These are phyloP conservation scores for Diaporthe nobilis DNA, from an alignment of 2,329 filamentous ascomycete species.

Conservation along the genomic window DNA sequence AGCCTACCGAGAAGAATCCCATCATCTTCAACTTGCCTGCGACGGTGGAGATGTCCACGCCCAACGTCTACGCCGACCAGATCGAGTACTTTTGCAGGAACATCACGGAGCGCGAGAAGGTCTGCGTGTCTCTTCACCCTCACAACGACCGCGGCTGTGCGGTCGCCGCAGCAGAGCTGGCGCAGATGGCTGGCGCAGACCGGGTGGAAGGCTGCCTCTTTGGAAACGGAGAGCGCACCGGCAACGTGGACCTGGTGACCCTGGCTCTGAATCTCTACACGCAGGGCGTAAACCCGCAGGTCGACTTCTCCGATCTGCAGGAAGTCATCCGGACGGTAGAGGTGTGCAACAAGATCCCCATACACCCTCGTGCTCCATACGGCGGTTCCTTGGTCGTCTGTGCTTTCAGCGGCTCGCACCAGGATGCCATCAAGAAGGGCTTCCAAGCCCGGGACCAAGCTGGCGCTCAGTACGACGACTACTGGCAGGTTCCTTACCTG, in stretches of 20 bases:
- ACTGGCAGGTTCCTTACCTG: slow-evolving; percentile 91
- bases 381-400: slow-evolving; percentile 92
- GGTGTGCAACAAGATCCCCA: slow-evolving; percentile 92
- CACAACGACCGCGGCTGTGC: slow-evolving; percentile 96
- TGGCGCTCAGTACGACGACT: slow-evolving; percentile 72
- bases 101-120: slow-evolving; percentile 87
- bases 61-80: slow-evolving; percentile 96
- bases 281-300: slow-evolving; percentile 85
- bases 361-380: slow-evolving; percentile 91
- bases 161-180: slow-evolving; percentile 90
- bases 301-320: slow-evolving; percentile 94
- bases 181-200: slow-evolving; percentile 96
- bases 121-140: slow-evolving; percentile 90
- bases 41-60: slow-evolving; percentile 94
- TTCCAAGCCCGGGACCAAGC: slow-evolving; percentile 79
- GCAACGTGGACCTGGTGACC: slow-evolving; percentile 95
- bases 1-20: slow-evolving; percentile 80
- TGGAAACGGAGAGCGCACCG: slow-evolving; percentile 94
- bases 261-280: slow-evolving; percentile 95
- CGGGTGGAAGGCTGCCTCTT: slow-evolving; percentile 95
- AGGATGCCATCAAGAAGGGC: slow-evolving; percentile 96
- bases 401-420: slow-evolving; percentile 92
- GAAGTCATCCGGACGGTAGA: slow-evolving; percentile 91
- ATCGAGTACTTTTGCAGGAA: slow-evolving; percentile 95
- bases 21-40: slow-evolving; percentile 98